Evolutionary conservation across 176 grass and related monocot genomes (phyloP).

Genomic region (maize (Zea mays)): Zm-B73-REFERENCE-NAM-5.0 NC_050100.1:117788501-117789000

Average conservation of each 20-base stretch:
- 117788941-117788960: neutral
- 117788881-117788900: neutral
- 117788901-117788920: neutral
- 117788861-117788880: neutral
- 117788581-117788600: neutral
- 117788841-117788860: neutral
- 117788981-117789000: neutral
- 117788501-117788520: neutral
- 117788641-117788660: neutral
- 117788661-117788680: neutral
- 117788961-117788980: neutral
- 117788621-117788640: neutral
- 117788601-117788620: neutral
- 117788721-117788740: neutral
- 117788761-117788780: neutral
- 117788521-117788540: neutral
- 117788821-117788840: neutral
- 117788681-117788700: neutral
- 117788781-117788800: neutral
- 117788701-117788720: neutral
- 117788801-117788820: neutral
- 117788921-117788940: neutral
- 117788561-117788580: neutral
- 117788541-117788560: neutral
- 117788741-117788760: neutral